Conservation (phyloP, 2,329 filamentous ascomycete genomes). For the Dactylonectria estremocensis region DNA sequence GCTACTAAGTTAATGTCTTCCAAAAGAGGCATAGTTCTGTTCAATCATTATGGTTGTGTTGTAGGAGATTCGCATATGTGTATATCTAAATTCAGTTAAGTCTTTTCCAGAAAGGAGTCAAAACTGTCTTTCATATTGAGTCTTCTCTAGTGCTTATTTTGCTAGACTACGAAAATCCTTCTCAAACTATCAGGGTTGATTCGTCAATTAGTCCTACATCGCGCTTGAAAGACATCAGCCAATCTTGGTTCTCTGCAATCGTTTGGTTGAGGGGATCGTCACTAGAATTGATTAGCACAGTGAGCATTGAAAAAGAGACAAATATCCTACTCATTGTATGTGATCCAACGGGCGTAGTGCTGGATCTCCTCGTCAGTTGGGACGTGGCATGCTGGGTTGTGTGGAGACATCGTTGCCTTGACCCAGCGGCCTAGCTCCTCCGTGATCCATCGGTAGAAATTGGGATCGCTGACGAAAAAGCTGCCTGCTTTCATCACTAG, state of each 20-base stretch:
- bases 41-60: too few species aligned
- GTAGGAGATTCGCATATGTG: too few species aligned
- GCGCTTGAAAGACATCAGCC: slow-evolving; percentile 33
- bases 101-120: too few species aligned
- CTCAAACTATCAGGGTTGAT: too few species aligned
- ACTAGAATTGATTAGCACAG: background rate
- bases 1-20: too few species aligned
- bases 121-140: too few species aligned
- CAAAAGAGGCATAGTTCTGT: too few species aligned
- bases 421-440: slow-evolving; percentile 37
- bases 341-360: slow-evolving; percentile 38
- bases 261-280: slow-evolving; percentile 38
- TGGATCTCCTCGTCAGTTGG: slow-evolving; percentile 36
- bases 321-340: slow-evolving; percentile 35
- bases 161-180: too few species aligned
- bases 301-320: background rate
- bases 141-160: too few species aligned
- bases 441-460: slow-evolving; percentile 33
- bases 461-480: slow-evolving; percentile 34
- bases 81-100: too few species aligned
- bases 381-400: slow-evolving; percentile 36
- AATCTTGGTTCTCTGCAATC: slow-evolving; percentile 34
- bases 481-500: slow-evolving; percentile 29
- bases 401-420: slow-evolving; percentile 36
- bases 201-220: slow-evolving; percentile 23